These are phyloP conservation scores for Avena eriantha DNA, from an alignment of 176 grass and related monocot species.

Conservation along the genomic window DNA sequence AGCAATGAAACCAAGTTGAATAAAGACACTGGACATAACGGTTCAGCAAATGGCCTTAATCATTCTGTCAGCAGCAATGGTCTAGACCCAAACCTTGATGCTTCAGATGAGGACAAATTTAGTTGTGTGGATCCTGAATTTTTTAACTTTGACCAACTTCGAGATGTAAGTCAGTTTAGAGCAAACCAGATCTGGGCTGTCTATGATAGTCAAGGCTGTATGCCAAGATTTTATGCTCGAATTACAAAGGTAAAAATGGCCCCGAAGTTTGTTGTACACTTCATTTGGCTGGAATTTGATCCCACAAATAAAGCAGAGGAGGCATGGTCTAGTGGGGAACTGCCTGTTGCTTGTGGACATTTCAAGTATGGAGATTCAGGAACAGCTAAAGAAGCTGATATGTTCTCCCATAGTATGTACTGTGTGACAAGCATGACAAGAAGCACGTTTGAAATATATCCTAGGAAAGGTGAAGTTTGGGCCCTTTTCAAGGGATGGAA, in stretches of 20 bases:
- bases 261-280: slow-evolving; percentile 57
- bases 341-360: slow-evolving; percentile 76
- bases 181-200: slow-evolving; percentile 74
- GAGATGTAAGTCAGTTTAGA: slow-evolving; percentile 58
- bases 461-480: slow-evolving; percentile 85
- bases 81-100: slow-evolving; percentile 30
- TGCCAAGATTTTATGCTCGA: slow-evolving; percentile 83
- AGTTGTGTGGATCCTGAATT: slow-evolving; percentile 60
- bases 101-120: slow-evolving; percentile 30
- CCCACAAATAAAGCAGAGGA: slow-evolving; percentile 49
- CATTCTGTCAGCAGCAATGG: slow-evolving; percentile 43
- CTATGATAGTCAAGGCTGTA: slow-evolving; percentile 66
- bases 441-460: slow-evolving; percentile 68
- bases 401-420: slow-evolving; percentile 71
- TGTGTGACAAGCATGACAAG: slow-evolving; percentile 50
- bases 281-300: slow-evolving; percentile 72
- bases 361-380: slow-evolving; percentile 60
- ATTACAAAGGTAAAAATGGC: slow-evolving; percentile 57
- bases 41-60: slow-evolving; percentile 33
- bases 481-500: slow-evolving; percentile 83
- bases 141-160: slow-evolving; percentile 63
- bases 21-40: slow-evolving; percentile 26
- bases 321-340: slow-evolving; percentile 53
- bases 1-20: slow-evolving; percentile 35
- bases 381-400: slow-evolving; percentile 47